Percentiles rank a stretch among this genome's conserved stretches.
Evolutionary conservation across 148 eudicot genomes (phyloP).

Genomic region (Heliamphora exappendiculata): DNA sequence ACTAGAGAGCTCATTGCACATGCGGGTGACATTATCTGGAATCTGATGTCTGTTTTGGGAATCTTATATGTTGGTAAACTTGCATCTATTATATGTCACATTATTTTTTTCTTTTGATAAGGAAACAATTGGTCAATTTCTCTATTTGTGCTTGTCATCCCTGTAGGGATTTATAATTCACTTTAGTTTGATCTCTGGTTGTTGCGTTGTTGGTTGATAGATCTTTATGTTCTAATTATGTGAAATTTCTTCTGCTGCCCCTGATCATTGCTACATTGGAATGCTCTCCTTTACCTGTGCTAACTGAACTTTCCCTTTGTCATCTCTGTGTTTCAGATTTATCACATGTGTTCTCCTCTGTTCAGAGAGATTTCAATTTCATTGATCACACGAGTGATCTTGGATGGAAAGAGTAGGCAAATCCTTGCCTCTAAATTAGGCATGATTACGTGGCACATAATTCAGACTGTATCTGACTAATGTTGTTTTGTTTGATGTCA

Average conservation of each 20-base stretch:
- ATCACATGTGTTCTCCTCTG: slow-evolving; percentile 68
- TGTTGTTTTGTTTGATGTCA: background rate
- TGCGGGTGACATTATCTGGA: background rate
- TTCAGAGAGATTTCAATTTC: slow-evolving; percentile 76
- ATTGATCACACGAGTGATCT: slow-evolving; percentile 91
- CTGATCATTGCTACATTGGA: background rate
- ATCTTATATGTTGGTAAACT: background rate
- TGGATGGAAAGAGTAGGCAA: slow-evolving; percentile 91
- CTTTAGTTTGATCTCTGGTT: background rate
- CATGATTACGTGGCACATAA: background rate
- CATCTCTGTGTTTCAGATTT: slow-evolving; percentile 42
- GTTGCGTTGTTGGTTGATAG: background rate
- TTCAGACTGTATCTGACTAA: background rate
- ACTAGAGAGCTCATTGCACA: background rate
- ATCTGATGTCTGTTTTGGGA: background rate
- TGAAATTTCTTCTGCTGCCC: background rate
- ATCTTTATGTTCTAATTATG: background rate
- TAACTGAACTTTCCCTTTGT: slow-evolving; percentile 11
- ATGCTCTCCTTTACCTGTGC: background rate
- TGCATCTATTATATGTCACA: too few species aligned
- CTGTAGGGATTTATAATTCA: background rate
- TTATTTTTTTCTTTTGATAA: background rate
- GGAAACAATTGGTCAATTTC: background rate
- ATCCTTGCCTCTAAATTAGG: slow-evolving; percentile 13
- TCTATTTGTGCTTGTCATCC: background rate